Evolutionary conservation across 768 basidiomycete species (phyloP), one percentile per base, ranked within the genome.

Genomic region (Paxillus ammoniavirescens): DNA sequence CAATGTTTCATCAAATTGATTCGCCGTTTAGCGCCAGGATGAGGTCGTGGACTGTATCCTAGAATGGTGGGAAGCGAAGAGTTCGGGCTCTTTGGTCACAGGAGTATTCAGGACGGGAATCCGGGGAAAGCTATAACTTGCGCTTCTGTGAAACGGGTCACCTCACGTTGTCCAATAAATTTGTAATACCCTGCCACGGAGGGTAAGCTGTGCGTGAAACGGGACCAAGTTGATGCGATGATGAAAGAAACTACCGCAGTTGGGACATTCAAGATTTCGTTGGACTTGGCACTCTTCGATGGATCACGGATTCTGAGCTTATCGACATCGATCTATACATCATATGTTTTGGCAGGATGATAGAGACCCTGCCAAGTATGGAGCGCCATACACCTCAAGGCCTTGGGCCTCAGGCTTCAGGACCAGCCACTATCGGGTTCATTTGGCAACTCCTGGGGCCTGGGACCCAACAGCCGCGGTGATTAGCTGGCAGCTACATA

Each of bases 21-120:
- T 47, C 5, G 15, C 17, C 37, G 30, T 42, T 10, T 56, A 81
- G 80, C 78, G 79, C 51, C 80, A 82, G 57, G 86, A 88, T 50
- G 81, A 88, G 47, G 76, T 92, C 13, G 82, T 88, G 17, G 79
- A 80, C 35, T 75, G 77, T 30, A 82, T 93, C 50, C 67, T 89
- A 26, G 81, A 82, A 37, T 93, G 90, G 90, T 83, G 80, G 77
- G 71, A 74, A 17, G 67, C 72, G 38, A 74, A 77, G 33, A 61
- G 75, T 52, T 69, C 68, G n/a, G 74, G 78, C 8, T 70, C 72
- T 42, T 66, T 89, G 43, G 74, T 68, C 55, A 83, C 86, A 17
- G 87, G 87, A 1, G 67, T 91, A 18, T 89, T 86, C 79, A 71
- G 77, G 33, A 77, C 82, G 23, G 83, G 79, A 2, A 65, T 82